Evolutionary conservation across 2,329 filamentous ascomycete species (phyloP).

Genomic region (Diaporthe humulicola): DNA sequence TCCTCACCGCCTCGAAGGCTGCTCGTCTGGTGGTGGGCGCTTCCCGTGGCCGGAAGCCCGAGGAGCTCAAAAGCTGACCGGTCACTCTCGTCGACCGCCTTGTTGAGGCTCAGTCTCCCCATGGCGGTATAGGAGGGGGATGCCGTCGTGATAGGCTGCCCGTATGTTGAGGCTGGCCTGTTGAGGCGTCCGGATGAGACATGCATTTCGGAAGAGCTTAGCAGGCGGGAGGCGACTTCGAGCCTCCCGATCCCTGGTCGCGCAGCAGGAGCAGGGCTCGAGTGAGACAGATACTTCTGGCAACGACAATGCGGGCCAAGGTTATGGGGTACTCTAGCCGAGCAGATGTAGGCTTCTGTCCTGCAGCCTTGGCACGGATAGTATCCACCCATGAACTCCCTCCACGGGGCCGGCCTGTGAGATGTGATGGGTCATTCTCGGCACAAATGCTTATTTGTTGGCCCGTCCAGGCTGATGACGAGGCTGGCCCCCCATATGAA

Average conservation of each 20-base stretch:
- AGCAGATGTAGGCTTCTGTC: background rate
- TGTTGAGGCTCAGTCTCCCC: background rate
- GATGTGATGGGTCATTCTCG: conserved; percentile 17
- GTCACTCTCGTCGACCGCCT: background rate
- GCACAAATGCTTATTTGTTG: background rate
- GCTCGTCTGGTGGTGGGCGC: background rate
- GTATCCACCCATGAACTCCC: background rate
- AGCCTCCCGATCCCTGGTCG: conserved; percentile 35
- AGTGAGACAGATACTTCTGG: conserved; percentile 36
- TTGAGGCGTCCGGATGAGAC: conserved; percentile 33
- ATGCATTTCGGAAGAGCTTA: conserved; percentile 39
- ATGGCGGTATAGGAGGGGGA: background rate
- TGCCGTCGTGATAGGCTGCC: background rate
- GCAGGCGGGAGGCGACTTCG: conserved; percentile 35
- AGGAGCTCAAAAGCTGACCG: background rate
- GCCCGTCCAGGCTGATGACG: background rate
- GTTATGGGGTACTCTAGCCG: conserved; percentile 31
- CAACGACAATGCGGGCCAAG: conserved; percentile 17
- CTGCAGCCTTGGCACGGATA: background rate
- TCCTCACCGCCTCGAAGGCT: conserved; percentile 18
- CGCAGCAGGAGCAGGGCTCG: conserved; percentile 22
- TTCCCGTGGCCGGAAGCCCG: background rate
- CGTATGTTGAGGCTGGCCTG: background rate
- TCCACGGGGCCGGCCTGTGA: background rate
- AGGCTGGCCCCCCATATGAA: background rate